These are phyloP conservation scores for Lavandula angustifolia DNA, from an alignment of 257 asterid genomes.

Conservation along the genomic window DNA sequence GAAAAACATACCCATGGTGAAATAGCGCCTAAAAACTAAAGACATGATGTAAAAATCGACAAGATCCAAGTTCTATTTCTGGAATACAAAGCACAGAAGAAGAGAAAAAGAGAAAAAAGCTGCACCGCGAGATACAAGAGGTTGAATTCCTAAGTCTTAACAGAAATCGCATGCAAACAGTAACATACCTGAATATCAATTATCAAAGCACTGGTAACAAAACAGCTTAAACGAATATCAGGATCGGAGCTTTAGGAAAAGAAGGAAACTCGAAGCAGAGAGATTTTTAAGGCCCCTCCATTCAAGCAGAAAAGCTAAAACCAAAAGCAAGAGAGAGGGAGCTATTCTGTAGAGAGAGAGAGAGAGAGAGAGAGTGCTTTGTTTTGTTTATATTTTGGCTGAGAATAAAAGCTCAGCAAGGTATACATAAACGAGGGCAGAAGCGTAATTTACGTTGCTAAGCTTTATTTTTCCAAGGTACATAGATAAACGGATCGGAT, in stretches of 20 bases:
- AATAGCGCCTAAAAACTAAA: background rate
- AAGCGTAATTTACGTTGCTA: slow-evolving; percentile 7
- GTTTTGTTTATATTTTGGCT: slow-evolving; percentile 37
- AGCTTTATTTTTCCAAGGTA: slow-evolving; percentile 1
- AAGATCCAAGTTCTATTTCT: slow-evolving; percentile 40
- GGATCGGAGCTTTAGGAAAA: slow-evolving; percentile 31
- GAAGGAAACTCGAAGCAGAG: slow-evolving; percentile 41
- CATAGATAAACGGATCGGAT: slow-evolving; percentile 29
- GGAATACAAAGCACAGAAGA: slow-evolving; percentile 5
- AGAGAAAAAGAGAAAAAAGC: background rate
- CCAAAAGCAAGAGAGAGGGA: slow-evolving; percentile 35
- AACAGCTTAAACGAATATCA: slow-evolving; percentile 21
- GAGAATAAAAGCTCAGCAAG: slow-evolving; percentile 32
- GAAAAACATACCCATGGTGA: slow-evolving; percentile 2
- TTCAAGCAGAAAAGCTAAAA: slow-evolving; percentile 44
- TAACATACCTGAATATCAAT: slow-evolving; percentile 33
- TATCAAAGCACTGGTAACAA: slow-evolving; percentile 10
- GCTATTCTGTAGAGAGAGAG: too few relatives aligned
- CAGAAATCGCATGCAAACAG: slow-evolving; percentile 24
- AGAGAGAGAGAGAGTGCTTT: slow-evolving; percentile 15
- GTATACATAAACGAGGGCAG: slow-evolving; percentile 31
- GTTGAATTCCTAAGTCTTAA: background rate
- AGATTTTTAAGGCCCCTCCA: slow-evolving; percentile 60
- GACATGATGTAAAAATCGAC: background rate
- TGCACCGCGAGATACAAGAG: background rate